Evolutionary conservation across 2,329 filamentous ascomycete genomes (phyloP).

Genomic region (Penicillium sp.): DNA sequence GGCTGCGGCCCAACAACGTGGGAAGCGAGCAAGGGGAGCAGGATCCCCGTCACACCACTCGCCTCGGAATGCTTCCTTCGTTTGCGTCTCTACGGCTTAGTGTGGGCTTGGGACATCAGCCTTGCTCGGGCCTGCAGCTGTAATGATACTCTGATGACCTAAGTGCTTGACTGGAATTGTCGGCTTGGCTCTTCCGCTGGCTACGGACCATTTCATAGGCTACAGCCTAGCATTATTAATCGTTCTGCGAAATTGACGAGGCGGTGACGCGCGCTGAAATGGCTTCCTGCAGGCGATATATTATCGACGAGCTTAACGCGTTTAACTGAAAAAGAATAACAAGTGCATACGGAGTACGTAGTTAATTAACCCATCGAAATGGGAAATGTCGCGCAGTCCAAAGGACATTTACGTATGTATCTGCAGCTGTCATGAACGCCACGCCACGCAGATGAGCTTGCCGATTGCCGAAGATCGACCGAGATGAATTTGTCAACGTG

Average conservation of each 20-base stretch:
- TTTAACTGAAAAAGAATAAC: neutral
- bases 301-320: slow-evolving; percentile 5
- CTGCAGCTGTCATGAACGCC: slow-evolving; percentile 9
- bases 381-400: neutral
- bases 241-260: neutral
- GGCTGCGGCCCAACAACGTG: no score
- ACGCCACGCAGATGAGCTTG: slow-evolving; percentile 5
- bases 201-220: slow-evolving; percentile 1
- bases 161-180: neutral
- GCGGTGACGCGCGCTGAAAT: slow-evolving; percentile 1
- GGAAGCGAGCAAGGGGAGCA: neutral
- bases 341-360: neutral
- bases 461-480: slow-evolving; percentile 1
- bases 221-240: neutral
- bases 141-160: neutral
- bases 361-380: neutral
- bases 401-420: neutral
- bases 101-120: neutral
- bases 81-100: neutral
- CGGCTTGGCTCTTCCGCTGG: neutral
- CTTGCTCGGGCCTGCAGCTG: neutral
- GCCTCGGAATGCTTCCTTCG: neutral
- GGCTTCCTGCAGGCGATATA: neutral
- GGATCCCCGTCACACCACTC: no score
- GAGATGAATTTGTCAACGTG: neutral